These are phyloP conservation scores for Solanum arcanum DNA, from an alignment of 257 asterid species.

Conservation along the genomic window DNA sequence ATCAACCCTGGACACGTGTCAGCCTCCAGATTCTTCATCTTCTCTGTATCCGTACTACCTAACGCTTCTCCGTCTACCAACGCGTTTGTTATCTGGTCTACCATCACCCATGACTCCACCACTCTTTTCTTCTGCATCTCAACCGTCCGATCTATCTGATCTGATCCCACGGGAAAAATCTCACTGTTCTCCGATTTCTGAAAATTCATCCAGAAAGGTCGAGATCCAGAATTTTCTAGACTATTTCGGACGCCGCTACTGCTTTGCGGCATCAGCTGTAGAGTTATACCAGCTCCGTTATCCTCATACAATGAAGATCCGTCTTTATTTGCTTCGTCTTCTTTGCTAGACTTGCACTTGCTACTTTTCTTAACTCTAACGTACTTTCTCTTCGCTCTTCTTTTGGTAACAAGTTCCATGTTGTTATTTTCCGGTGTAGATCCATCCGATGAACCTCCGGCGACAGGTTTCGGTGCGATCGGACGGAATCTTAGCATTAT, in stretches of 20 bases:
- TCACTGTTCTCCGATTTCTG: neutral
- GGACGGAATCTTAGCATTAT: constrained; percentile 11
- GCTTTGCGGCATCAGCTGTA: neutral
- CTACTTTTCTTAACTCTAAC: constrained; percentile 26
- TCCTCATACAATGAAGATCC: neutral
- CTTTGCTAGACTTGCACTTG: neutral
- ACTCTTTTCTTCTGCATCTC: neutral
- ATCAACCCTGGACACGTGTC: constrained; percentile 41
- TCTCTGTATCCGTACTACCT: constrained; percentile 32
- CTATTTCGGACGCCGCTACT: neutral
- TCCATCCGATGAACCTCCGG: constrained; percentile 10
- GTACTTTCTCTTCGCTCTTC: constrained; percentile 33
- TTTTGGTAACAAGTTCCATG: neutral
- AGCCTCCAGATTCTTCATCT: constrained; percentile 21
- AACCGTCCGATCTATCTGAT: constrained; percentile 11
- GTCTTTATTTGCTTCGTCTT: neutral
- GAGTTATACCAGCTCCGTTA: neutral
- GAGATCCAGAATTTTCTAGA: neutral
- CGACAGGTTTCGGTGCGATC: constrained; percentile 36
- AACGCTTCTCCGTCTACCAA: constrained; percentile 3
- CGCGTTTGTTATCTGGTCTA: constrained; percentile 12
- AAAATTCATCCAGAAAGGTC: neutral
- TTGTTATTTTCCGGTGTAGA: neutral
- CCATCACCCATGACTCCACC: constrained; percentile 37
- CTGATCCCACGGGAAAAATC: neutral